Base-by-base conservation (phyloP, 768 basidiomycete species). In the Lanmaoa pseudosensibilis region DNA sequence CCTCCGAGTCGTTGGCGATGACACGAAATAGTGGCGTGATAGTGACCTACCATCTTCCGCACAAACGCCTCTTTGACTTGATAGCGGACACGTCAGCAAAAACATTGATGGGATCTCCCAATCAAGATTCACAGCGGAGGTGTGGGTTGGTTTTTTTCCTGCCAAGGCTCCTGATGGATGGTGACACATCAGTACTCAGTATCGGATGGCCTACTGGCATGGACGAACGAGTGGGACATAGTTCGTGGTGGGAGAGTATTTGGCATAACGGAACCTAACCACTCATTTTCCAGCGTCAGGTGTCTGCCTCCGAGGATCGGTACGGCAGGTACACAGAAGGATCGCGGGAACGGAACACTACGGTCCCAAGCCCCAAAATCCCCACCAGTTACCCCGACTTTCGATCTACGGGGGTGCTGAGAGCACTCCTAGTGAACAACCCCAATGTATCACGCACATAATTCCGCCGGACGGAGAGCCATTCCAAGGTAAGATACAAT, bases 41-140 rank as follows among this genome's bases (percentile, higher is more conserved):
- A 3, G 4, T 5, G 32, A 34, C 27, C 11, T 30, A 23, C 30
- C 48, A 45, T 50, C 36, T n/a, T 34, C 44, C 59, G 37, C 59
- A 27, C 18, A 52, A 56, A 56, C 40, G 41, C 60, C 59, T 61
- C 16, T 40, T 48, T 38, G 36, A 38, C 46, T 27, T 18, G 32
- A 39, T 23, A 11, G 25, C 15, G 27, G 27, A 11, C 13, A 39
- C 21, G n/a, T 44, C 48, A 47, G 30, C 23, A 1, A 9, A 52
- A 54, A 54, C 47, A n/a, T 50, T 34, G 52, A 40, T 50, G 32
- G 40, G 32, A 41, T 32, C 38, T 30, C 3, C 27, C 12, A 18
- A 60, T 39, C 46, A 39, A 27, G n/a, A 23, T 23, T 34, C 36
- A 49, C 50, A 25, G 55, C 21, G 33, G 33, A 32, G 7, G 15